phyloP scores from a whole-genome alignment of 805 yeast genomes.

The Cyberlindnera petersonii region DNA sequence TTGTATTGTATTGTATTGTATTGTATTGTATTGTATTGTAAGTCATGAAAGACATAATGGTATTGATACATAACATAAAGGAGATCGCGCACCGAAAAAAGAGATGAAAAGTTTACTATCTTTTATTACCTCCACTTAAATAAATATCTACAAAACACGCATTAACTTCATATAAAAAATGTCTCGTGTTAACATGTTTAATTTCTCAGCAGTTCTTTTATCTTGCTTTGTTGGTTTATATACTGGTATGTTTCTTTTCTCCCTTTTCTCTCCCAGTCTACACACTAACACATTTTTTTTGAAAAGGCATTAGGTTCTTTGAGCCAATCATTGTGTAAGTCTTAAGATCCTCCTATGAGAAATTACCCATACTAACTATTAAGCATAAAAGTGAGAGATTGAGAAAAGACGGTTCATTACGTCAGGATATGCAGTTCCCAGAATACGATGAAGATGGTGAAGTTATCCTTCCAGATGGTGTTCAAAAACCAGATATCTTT shows the following conservation, averaged over 20 bases:
- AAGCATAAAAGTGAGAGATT: constrained; percentile 66
- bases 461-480: constrained; percentile 25
- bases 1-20: too few species aligned
- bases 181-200: constrained; percentile 29
- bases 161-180: constrained; percentile 5
- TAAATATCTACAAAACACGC: background rate
- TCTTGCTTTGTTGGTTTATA: constrained; percentile 40
- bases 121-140: background rate
- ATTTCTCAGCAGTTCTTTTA: constrained; percentile 24
- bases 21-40: too few species aligned
- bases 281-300: constrained; percentile 4
- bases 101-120: too few species aligned
- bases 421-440: constrained; percentile 57
- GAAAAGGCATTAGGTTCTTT: constrained; percentile 67
- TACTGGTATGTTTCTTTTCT: constrained; percentile 31
- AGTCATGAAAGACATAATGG: too few species aligned
- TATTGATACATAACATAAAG: too few species aligned
- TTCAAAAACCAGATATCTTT: constrained; percentile 13
- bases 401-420: constrained; percentile 58
- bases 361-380: too few species aligned
- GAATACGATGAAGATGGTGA: constrained; percentile 46
- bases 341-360: too few species aligned
- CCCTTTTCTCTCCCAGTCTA: background rate
- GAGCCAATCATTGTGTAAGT: constrained; percentile 68
- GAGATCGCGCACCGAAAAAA: constrained; percentile 1